phyloP scores from a whole-genome alignment of 73 alveolate genomes.

The Symbiodinium pilosum region DNA sequence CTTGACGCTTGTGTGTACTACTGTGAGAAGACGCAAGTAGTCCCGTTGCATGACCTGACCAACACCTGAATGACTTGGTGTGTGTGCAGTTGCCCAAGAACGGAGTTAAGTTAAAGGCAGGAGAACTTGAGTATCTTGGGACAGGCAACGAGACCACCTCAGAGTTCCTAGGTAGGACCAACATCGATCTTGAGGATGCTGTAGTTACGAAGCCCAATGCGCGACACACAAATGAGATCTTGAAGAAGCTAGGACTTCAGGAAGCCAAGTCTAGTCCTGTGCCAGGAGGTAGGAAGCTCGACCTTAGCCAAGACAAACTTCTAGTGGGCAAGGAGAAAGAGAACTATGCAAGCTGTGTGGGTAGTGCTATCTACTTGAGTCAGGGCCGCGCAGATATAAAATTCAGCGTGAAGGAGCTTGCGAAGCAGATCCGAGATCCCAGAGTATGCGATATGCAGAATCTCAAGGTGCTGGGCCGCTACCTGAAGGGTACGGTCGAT shows the following conservation, averaged over 20 bases:
- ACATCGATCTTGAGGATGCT: neutral
- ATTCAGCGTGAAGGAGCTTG: conserved; percentile 17
- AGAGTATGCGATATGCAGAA: neutral
- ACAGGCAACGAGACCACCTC: neutral
- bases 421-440: neutral
- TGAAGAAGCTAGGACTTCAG: neutral
- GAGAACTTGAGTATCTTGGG: conserved; percentile 13
- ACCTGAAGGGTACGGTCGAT: neutral
- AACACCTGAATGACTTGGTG: neutral
- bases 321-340: neutral
- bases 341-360: neutral
- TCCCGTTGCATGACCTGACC: neutral
- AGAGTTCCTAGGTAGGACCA: neutral
- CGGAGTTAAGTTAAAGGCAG: neutral
- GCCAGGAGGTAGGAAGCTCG: conserved; percentile 11
- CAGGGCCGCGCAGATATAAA: neutral
- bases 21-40: neutral
- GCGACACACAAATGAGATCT: neutral
- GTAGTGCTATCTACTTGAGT: neutral
- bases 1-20: neutral
- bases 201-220: neutral
- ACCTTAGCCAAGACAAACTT: neutral
- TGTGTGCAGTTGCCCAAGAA: neutral
- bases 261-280: neutral
- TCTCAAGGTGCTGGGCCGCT: neutral